Conservation (phyloP, 2,329 filamentous ascomycete species). For the Botryotinia narcissicola region DNA sequence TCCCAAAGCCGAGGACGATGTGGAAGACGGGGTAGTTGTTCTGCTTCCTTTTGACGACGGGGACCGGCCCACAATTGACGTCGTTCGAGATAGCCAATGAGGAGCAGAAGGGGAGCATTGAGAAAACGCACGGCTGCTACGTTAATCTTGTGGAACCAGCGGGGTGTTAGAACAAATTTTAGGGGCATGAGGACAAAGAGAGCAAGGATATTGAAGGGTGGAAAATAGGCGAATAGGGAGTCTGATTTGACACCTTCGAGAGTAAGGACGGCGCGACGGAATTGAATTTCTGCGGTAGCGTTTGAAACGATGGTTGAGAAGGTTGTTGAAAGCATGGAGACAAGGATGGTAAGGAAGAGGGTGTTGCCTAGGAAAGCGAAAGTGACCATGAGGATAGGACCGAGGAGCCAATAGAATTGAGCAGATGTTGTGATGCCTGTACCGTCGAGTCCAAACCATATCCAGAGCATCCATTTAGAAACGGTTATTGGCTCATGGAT, state of each 20-base stretch:
- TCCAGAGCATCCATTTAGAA: constrained; percentile 88
- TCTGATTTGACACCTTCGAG: constrained; percentile 85
- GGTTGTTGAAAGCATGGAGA: constrained; percentile 82
- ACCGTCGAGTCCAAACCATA: constrained; percentile 84
- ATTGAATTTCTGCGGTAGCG: constrained; percentile 79
- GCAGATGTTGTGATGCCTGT: constrained; percentile 52
- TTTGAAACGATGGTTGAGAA: constrained; percentile 76
- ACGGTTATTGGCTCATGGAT: constrained; percentile 65
- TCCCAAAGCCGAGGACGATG: constrained; percentile 32
- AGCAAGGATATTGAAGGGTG: constrained; percentile 80
- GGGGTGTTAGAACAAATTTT: constrained; percentile 72
- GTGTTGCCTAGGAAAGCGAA: constrained; percentile 87
- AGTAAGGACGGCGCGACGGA: constrained; percentile 74
- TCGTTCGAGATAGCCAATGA: constrained; percentile 70
- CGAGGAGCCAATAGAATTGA: constrained; percentile 76
- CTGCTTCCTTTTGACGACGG: constrained; percentile 27
- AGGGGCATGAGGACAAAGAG: constrained; percentile 71
- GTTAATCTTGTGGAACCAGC: constrained; percentile 90
- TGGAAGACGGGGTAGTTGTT: constrained; percentile 28
- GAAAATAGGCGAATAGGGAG: constrained; percentile 60
- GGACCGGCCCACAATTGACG: constrained; percentile 57
- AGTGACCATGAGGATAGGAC: constrained; percentile 75
- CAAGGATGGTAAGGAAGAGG: constrained; percentile 82
- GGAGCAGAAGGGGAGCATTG: constrained; percentile 71
- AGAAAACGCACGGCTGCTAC: constrained; percentile 71